These are phyloP conservation scores for Flaveria linearis DNA, from an alignment of 129 eudicot species.

Conservation along the genomic window DNA sequence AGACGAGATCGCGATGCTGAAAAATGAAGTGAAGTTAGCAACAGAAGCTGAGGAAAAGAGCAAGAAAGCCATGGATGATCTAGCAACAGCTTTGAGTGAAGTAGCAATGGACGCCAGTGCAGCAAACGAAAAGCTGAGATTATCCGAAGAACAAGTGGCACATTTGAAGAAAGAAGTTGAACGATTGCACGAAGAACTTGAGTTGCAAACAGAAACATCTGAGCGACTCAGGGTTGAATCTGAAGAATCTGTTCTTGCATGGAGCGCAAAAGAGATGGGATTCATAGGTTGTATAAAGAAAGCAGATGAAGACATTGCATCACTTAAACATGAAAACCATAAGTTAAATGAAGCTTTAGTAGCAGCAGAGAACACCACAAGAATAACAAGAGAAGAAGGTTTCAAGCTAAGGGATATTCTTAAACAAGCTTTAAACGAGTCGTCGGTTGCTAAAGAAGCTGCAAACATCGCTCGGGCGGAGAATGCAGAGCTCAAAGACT, in stretches of 20 bases:
- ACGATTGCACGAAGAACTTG: constrained; percentile 51
- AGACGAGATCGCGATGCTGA: constrained; percentile 50
- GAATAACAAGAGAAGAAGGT: constrained; percentile 60
- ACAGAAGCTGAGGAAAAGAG: constrained; percentile 68
- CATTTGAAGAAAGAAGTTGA: constrained; percentile 48
- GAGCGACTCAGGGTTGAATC: constrained; percentile 66
- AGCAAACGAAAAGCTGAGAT: constrained; percentile 49
- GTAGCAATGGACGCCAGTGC: constrained; percentile 62
- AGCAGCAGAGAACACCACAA: constrained; percentile 45
- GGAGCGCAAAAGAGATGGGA: constrained; percentile 78
- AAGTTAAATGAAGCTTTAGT: constrained; percentile 44
- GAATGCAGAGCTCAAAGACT: constrained; percentile 65
- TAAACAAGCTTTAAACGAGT: constrained; percentile 75
- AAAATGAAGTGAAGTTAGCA: constrained; percentile 52
- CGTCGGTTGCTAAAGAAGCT: constrained; percentile 81
- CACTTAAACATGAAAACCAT: constrained; percentile 43
- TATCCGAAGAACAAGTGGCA: constrained; percentile 39
- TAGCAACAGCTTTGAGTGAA: constrained; percentile 76
- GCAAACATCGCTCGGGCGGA: constrained; percentile 66
- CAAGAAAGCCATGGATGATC: constrained; percentile 79
- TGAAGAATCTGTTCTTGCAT: constrained; percentile 69
- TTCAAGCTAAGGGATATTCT: constrained; percentile 66
- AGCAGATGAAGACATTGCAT: constrained; percentile 68
- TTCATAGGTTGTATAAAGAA: constrained; percentile 65
- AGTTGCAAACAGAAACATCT: constrained; percentile 47